Base-by-base conservation (phyloP, 768 basidiomycete species). In the Tricholoma flavovirens region DNA sequence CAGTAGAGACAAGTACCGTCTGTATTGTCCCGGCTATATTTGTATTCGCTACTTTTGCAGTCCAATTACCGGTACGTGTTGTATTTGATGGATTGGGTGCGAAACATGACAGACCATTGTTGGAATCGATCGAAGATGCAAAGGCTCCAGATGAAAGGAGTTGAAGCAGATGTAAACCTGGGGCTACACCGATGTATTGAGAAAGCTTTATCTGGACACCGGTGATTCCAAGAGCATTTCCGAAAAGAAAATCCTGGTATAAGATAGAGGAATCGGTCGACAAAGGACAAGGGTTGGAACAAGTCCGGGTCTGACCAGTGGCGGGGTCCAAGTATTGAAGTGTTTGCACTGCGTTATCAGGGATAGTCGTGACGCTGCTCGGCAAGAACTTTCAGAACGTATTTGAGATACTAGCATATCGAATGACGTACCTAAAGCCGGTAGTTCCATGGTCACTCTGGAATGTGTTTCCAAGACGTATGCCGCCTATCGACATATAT, bases 211-310 rank as follows among this genome's bases (percentile, higher is more conserved):
- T 76, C 69, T 95, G 87, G 59, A 97, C 83, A 50, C 97, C 97
- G 5, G 94, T 97, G 62, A 98, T 81, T n/a, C 77, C 72, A 32
- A 82, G 67, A 5, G 80, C 67, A 24, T 66, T 67, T 50, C 77
- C 70, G 68, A 98, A 98, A 40, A 97, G 73, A 73, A 97, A 99
- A 70, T 99, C 97, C 69, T 98, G 94, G 67, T 93, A 98, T 1
- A 83, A 79, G 55, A 98, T 71, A 10, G 83, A 78, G 2, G 88
- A 68, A 67, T 97, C 83, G 45, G 84, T 84, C 4, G 83, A 83
- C 38, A 99, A 77, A 0, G 94, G 92, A 69, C 97, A 99, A 19
- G 77, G 72, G 51, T 79, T 73, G 8, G 84, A 76, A 71, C 97
- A 99, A 0, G 92, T 90, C 60, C 75, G 70, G 62, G 88, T 91